Evolutionary conservation across 139 green algal species (phyloP).

Genomic region (Chlamydomonas sp.): DNA sequence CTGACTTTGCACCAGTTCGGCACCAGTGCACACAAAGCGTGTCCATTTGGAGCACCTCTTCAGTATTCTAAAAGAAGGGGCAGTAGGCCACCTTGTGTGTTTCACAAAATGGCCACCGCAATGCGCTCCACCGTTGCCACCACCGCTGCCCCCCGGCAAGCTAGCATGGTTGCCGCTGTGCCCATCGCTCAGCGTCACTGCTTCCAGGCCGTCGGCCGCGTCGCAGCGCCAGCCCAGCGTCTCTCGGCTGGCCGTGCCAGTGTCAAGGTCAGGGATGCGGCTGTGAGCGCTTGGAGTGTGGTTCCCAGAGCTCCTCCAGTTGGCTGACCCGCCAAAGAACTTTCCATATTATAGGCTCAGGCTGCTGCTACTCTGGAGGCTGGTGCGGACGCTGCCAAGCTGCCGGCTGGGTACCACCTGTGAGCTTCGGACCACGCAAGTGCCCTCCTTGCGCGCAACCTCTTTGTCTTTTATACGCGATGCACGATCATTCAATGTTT

Average conservation of each 20-base stretch:
- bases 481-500: not conserved
- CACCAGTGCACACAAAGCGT: too few relatives aligned
- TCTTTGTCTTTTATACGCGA: too few relatives aligned
- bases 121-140: not conserved
- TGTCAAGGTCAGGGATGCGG: constrained; percentile 21
- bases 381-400: not conserved
- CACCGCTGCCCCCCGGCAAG: not conserved
- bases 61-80: too few relatives aligned
- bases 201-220: constrained; percentile 15
- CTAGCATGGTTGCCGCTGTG: constrained; percentile 15
- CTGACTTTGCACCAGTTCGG: too few relatives aligned
- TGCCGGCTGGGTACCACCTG: constrained; percentile 66
- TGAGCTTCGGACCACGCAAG: not conserved
- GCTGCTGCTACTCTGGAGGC: constrained; percentile 9
- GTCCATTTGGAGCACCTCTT: too few relatives aligned
- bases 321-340: not conserved
- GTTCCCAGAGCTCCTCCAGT: not conserved
- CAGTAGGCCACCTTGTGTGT: too few relatives aligned
- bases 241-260: not conserved
- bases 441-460: not conserved
- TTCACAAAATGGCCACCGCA: constrained; percentile 22
- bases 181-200: constrained; percentile 19
- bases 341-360: not conserved
- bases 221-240: not conserved
- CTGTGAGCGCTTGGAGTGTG: not conserved